These are phyloP conservation scores for Miamiensis avidus DNA, from an alignment of 169 alveolate species.

Conservation along the genomic window DNA sequence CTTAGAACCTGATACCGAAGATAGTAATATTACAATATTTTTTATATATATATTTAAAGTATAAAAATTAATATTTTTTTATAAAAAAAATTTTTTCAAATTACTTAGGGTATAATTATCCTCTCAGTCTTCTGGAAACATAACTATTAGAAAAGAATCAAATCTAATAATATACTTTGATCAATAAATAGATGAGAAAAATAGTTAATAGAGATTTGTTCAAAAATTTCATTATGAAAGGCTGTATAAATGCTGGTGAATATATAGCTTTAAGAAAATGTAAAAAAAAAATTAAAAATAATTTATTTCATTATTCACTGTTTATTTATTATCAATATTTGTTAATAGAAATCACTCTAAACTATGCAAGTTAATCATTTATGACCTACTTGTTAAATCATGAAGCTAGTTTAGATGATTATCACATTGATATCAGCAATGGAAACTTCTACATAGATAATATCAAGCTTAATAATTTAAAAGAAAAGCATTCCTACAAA, in stretches of 20 bases:
- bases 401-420: neutral
- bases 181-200: neutral
- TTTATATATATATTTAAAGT: neutral
- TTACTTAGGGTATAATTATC: neutral
- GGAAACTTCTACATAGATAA: neutral
- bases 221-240: neutral
- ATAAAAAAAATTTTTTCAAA: too few relatives aligned
- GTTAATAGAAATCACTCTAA: neutral
- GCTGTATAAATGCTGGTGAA: neutral
- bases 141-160: neutral
- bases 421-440: too few relatives aligned
- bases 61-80: too few relatives aligned
- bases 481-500: too few relatives aligned
- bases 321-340: neutral
- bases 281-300: too few relatives aligned
- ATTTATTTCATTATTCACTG: neutral
- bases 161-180: neutral
- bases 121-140: neutral
- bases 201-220: neutral
- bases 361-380: neutral
- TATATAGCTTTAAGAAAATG: neutral
- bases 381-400: neutral
- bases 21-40: neutral
- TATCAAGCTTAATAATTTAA: neutral
- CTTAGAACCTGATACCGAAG: neutral